A percentile compares a stretch with the other conserved stretches of the same genome.
phyloP scores from a whole-genome alignment of 2,329 filamentous ascomycete genomes.

The Hypoxylon sp. region DNA sequence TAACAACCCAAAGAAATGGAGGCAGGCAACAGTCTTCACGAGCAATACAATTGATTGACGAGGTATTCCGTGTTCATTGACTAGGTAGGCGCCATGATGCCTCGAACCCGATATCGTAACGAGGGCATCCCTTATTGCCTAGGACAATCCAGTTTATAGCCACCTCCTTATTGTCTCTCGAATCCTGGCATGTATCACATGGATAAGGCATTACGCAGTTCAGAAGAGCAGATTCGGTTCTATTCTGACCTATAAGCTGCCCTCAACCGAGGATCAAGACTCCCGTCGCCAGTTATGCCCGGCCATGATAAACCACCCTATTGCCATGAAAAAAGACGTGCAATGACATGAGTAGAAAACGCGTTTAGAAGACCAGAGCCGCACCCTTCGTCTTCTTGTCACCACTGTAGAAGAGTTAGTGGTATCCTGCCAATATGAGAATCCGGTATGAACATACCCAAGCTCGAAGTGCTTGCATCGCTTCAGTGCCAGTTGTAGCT shows the following conservation, averaged over 20 bases:
- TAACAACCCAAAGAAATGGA: too few relatives aligned
- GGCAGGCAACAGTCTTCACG: background rate
- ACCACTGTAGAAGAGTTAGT: conserved; percentile 76
- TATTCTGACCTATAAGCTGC: conserved; percentile 47
- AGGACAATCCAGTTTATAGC: background rate
- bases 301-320: conserved; percentile 61
- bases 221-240: conserved; percentile 45
- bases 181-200: conserved; percentile 35
- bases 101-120: conserved; percentile 14
- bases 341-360: conserved; percentile 58
- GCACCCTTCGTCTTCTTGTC: conserved; percentile 99
- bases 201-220: conserved; percentile 28
- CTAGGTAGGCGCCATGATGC: background rate
- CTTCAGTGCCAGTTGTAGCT: conserved; percentile 98
- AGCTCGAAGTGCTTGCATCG: conserved; percentile 99
- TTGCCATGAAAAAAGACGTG: conserved; percentile 60
- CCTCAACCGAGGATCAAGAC: conserved; percentile 59
- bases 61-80: conserved; percentile 4
- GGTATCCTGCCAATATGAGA: background rate
- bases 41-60: background rate
- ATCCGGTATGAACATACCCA: conserved; percentile 74
- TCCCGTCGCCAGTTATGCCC: conserved; percentile 53
- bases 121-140: background rate
- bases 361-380: conserved; percentile 97
- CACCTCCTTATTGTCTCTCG: conserved; percentile 7